Evolutionary conservation across 176 grass and related monocot species (phyloP).

Genomic region (Raddia guianensis): DNA sequence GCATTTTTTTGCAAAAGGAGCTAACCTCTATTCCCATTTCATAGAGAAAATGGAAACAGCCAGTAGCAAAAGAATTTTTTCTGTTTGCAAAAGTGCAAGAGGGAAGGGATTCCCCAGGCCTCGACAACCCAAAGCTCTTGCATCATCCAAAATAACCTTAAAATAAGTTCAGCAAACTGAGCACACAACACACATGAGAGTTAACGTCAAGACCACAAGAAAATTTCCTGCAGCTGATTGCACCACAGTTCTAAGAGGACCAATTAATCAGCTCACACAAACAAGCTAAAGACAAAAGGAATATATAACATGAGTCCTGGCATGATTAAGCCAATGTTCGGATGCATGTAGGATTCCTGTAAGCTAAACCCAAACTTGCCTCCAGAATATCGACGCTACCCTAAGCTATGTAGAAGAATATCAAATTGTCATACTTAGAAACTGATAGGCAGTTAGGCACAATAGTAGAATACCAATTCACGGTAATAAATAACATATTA

Average conservation of each 20-base stretch:
- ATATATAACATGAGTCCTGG: background rate
- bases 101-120: no score
- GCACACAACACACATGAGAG: no score
- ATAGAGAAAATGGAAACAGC: no score
- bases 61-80: no score
- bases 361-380: constrained; percentile 5
- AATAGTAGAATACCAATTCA: constrained; percentile 16
- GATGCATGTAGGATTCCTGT: constrained; percentile 15
- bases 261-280: background rate
- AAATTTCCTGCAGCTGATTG: no score
- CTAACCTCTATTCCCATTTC: no score
- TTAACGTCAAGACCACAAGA: no score
- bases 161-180: no score
- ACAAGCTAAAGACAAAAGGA: constrained; percentile 7
- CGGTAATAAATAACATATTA: constrained; percentile 22
- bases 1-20: background rate
- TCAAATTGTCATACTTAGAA: background rate
- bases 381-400: constrained; percentile 19
- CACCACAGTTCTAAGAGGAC: constrained; percentile 26
- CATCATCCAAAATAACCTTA: no score
- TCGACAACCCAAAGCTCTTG: no score
- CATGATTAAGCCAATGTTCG: constrained; percentile 5
- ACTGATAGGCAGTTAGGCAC: background rate
- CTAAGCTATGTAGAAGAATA: constrained; percentile 22
- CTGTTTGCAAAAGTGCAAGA: no score